Evolutionary conservation across 495 filamentous ascomycete genomes (phyloP).

Genomic region (Beverwykella pulmonaria): DNA sequence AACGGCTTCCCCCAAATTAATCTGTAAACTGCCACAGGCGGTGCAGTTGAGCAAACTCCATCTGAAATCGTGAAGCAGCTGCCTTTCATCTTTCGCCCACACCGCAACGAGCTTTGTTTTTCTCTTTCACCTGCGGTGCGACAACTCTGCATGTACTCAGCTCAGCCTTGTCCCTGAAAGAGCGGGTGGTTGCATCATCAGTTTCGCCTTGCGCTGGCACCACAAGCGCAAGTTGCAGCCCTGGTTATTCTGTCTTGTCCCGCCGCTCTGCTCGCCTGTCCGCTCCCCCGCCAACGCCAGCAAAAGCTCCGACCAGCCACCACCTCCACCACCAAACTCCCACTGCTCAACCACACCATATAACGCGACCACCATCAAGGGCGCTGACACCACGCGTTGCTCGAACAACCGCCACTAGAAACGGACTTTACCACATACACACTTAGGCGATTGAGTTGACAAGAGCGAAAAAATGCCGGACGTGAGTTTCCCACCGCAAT

Average conservation of each 20-base stretch:
- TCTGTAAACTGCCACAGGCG: neutral
- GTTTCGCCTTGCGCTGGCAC: neutral
- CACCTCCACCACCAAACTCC: neutral
- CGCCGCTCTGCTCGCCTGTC: neutral
- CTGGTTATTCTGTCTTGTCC: neutral
- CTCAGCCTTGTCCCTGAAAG: no score
- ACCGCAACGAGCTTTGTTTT: no score
- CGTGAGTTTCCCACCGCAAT: conserved; percentile 35
- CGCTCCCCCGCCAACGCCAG: neutral
- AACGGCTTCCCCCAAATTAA: conserved; percentile 16
- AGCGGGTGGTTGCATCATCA: neutral
- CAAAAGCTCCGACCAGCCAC: conserved; percentile 4
- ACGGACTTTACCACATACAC: no score
- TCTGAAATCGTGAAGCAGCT: neutral
- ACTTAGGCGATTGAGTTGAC: no score
- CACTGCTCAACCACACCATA: neutral
- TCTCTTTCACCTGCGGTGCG: no score
- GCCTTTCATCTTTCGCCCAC: no score
- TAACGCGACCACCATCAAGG: neutral
- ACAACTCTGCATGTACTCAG: no score
- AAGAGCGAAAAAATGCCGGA: conserved; percentile 41
- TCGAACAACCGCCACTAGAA: no score
- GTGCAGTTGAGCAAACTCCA: neutral
- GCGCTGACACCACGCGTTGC: conserved; percentile 2
- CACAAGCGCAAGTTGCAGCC: neutral